Evolutionary conservation across 202 grass and related monocot species (phyloP).

Genomic region (Panicum virgatum): DNA sequence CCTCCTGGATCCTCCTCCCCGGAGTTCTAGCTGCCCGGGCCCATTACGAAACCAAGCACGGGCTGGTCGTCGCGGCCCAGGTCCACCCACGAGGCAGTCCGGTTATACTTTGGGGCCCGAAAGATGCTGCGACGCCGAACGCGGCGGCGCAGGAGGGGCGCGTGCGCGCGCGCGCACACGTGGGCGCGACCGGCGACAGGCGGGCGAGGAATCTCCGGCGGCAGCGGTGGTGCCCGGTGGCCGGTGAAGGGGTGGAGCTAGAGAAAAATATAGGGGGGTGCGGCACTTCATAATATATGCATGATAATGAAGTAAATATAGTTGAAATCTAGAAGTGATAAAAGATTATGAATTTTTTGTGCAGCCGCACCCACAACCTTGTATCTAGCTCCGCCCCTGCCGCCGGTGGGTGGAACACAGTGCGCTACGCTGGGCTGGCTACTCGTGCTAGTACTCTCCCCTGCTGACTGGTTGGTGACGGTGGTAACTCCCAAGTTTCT

Average conservation of each 20-base stretch:
- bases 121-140: no score
- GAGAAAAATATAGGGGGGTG: no score
- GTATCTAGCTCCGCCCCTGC: no score
- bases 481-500: conserved; percentile 34
- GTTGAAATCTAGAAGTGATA: no score
- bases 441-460: background rate
- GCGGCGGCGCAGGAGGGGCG: background rate
- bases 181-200: background rate
- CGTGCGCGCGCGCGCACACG: background rate
- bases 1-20: background rate
- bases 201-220: conserved; percentile 8
- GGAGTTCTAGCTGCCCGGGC: background rate
- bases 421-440: background rate
- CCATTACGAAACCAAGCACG: background rate
- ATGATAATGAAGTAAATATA: no score
- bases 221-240: background rate
- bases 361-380: no score
- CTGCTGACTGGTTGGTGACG: conserved; percentile 24
- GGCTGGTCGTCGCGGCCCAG: background rate
- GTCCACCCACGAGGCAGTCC: background rate
- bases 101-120: background rate
- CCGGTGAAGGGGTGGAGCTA: no score
- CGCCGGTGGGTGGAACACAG: background rate
- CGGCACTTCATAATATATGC: no score
- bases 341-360: no score